Conservation (phyloP, 306 rosid species). For the cucumber (Cucumis sativus) region Cucumber_9930_V3 NC_026655.2:30599001-30599500, state of each 20-base stretch:
- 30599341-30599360: neutral
- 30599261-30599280: neutral
- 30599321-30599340: neutral
- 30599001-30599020: neutral
- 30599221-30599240: slow-evolving; percentile 95
- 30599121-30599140: neutral
- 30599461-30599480: neutral
- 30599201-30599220: slow-evolving; percentile 54
- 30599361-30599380: neutral
- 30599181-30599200: slow-evolving; percentile 29
- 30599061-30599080: neutral
- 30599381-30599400: neutral
- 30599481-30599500: neutral
- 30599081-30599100: neutral
- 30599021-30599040: too few species aligned
- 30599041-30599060: neutral
- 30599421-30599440: neutral
- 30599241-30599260: slow-evolving; percentile 46
- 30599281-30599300: neutral
- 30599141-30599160: slow-evolving; percentile 56
- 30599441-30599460: neutral
- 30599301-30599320: neutral
- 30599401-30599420: neutral
- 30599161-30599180: slow-evolving; percentile 55
- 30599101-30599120: neutral